phyloP scores from a whole-genome alignment of 208 protist genomes.

The Strigomonas oncopelti region DNA sequence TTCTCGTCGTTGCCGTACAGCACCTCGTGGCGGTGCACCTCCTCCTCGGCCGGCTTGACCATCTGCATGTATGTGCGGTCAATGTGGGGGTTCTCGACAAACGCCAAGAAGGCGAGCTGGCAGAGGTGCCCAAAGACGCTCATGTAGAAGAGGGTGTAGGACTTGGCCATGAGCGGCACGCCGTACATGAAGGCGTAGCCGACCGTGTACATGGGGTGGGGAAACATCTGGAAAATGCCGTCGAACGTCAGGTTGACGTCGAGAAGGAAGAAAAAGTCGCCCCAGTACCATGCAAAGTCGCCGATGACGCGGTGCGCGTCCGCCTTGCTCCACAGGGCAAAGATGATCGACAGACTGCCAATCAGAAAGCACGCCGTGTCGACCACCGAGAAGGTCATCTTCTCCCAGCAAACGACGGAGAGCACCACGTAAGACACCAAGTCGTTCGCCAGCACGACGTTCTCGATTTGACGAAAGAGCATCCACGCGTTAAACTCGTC shows the following conservation, averaged over 20 bases:
- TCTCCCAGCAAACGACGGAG: slow-evolving; percentile 53
- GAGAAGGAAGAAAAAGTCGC: slow-evolving; percentile 95
- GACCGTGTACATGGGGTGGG: slow-evolving; percentile 95
- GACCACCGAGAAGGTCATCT: slow-evolving; percentile 26
- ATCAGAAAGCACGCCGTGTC: slow-evolving; percentile 73
- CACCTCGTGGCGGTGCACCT: slow-evolving; percentile 39
- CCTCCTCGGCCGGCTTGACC: slow-evolving; percentile 21
- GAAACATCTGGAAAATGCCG: slow-evolving; percentile 94
- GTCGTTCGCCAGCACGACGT: slow-evolving; percentile 91
- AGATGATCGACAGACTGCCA: slow-evolving; percentile 62
- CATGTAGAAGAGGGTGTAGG: slow-evolving; percentile 90
- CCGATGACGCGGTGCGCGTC: slow-evolving; percentile 94
- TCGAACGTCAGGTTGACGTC: slow-evolving; percentile 91
- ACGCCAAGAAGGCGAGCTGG: slow-evolving; percentile 89
- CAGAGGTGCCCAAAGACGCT: slow-evolving; percentile 89
- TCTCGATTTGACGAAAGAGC: slow-evolving; percentile 90
- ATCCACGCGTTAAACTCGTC: slow-evolving; percentile 94
- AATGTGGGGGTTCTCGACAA: slow-evolving; percentile 93
- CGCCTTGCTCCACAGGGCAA: slow-evolving; percentile 92
- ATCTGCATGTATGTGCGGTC: slow-evolving; percentile 59
- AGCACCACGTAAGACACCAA: slow-evolving; percentile 83
- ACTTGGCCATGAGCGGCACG: slow-evolving; percentile 84
- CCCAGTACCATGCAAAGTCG: slow-evolving; percentile 96
- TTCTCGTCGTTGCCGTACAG: slow-evolving; percentile 35
- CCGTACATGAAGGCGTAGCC: slow-evolving; percentile 94